A percentile compares a stretch with the other conserved stretches of the same genome.
Conservation (phyloP, 2,329 filamentous ascomycete genomes). For the Fusarium goolgardi region DNA sequence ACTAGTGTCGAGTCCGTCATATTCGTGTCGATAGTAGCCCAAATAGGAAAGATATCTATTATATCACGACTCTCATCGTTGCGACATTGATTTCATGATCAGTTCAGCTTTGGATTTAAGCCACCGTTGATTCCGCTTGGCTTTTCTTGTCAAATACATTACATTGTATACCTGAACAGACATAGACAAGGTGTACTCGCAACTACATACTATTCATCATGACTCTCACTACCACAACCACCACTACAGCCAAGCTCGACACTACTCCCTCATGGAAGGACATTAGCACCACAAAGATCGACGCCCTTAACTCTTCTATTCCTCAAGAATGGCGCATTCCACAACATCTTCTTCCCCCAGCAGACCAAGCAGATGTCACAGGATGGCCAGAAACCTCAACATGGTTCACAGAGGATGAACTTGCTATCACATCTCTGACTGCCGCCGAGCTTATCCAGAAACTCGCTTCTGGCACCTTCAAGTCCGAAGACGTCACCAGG, state of each 20-base stretch:
- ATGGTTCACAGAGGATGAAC: conserved; percentile 65
- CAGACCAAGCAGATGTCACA: conserved; percentile 63
- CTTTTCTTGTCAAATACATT: conserved; percentile 1
- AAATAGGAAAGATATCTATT: conserved; percentile 26
- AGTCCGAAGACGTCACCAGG: conserved; percentile 55
- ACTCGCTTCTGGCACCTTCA: conserved; percentile 53
- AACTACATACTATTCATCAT: neutral
- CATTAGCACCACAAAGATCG: conserved; percentile 32
- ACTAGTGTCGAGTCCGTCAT: conserved; percentile 8
- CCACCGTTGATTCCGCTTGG: conserved; percentile 11
- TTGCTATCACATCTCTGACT: conserved; percentile 61
- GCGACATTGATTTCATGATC: neutral
- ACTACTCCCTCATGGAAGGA: conserved; percentile 32
- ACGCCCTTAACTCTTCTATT: conserved; percentile 56
- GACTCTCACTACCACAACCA: conserved; percentile 25
- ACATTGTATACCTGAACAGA: neutral
- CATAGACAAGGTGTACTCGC: neutral
- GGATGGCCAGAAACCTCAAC: conserved; percentile 66
- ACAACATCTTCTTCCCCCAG: conserved; percentile 62
- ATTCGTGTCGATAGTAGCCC: neutral
- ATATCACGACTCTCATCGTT: neutral
- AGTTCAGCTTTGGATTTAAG: conserved; percentile 20
- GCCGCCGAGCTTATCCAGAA: conserved; percentile 51
- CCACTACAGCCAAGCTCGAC: conserved; percentile 20
- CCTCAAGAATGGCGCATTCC: conserved; percentile 70